Evolutionary conservation across 352 stramenopile species (phyloP), one percentile per base, ranked within the genome.

Genomic region (Aphanomyces euteiches): DNA sequence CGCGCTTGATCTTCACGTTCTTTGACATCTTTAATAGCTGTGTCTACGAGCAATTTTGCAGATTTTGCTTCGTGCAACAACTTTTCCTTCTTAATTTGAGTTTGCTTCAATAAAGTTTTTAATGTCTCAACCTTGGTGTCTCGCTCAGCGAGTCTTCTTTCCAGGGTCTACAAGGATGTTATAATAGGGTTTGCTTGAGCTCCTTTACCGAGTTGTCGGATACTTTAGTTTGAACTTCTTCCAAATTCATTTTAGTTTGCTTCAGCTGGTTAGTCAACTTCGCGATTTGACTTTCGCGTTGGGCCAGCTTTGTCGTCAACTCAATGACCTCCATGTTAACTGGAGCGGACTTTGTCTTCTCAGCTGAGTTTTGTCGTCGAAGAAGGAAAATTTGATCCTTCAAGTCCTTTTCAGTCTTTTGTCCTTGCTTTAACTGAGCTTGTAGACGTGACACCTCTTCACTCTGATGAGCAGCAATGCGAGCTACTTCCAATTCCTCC

Each of bases 41-140:
- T 8, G 15, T 58, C 50, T 1, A 58, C 17, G 17, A 58, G 7
- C 7, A 19, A 17, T 36, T 58, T 17, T 28, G 50, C 19, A 13
- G 50, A 58, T 36, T 58, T 58, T 17, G 50, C 50, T 58, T 58
- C 50, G 50, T 58, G 50, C 17, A 58, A 28, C 50, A 58, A 36
- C 17, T 58, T 58, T 58, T 58, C 50, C 50, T 58, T 58, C 17
- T 58, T 58, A 8, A 58, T 36, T 58, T 58, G 50, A 12, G 50
- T 36, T 58, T 58, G 50, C 21, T 58, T 58, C 17, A 58, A 28
- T 8, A 58, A 28, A 37, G 50, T 58, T 28, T 58, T 58, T 8
- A 58, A 28, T 28, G 50, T 58, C 7, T 58, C 50, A 36, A 58
- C 3, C 50, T 58, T 58, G 3, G 7, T 36, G 1, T 58, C 50